Evolutionary conservation across 1,139 yeast species (phyloP).

Genomic region (Pichiaceae sp.): DNA sequence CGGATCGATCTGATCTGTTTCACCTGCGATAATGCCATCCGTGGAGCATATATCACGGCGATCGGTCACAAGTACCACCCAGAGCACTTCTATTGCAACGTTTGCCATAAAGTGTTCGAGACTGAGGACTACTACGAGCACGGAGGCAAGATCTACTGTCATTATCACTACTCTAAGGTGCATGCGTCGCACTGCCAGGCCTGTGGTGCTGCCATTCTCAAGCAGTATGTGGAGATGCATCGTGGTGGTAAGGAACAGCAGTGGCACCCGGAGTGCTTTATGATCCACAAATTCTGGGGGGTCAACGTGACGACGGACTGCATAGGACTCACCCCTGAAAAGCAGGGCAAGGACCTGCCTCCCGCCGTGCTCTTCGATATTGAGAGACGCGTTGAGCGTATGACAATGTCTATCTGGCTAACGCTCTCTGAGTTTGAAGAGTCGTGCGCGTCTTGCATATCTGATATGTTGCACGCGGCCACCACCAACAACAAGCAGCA

Average conservation of each 20-base stretch:
- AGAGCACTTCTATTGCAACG: constrained; percentile 89
- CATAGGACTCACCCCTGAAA: constrained; percentile 31
- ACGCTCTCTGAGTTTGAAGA: constrained; percentile 86
- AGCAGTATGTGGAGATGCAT: constrained; percentile 87
- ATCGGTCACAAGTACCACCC: constrained; percentile 88
- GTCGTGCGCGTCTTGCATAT: constrained; percentile 82
- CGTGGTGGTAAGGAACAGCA: constrained; percentile 93
- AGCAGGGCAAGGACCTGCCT: constrained; percentile 3
- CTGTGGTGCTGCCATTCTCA: constrained; percentile 82
- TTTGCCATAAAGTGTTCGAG: constrained; percentile 83
- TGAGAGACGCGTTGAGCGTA: constrained; percentile 59
- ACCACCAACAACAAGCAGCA: constrained; percentile 65
- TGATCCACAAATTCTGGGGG: constrained; percentile 96
- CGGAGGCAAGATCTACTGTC: constrained; percentile 76
- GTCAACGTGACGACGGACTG: constrained; percentile 65
- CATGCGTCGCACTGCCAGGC: constrained; percentile 93
- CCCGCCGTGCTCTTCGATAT: constrained; percentile 45
- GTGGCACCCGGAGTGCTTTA: constrained; percentile 99
- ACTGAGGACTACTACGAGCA: constrained; percentile 93
- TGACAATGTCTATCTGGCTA: constrained; percentile 80
- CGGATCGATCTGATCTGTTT: constrained; percentile 76
- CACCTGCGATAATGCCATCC: constrained; percentile 74
- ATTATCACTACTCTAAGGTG: constrained; percentile 77
- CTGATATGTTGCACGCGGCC: constrained; percentile 85
- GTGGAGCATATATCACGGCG: constrained; percentile 94